Evolutionary conservation across 257 asterid species (phyloP), one percentile per base, ranked within the genome.

Genomic region (Perilla frutescens): DNA sequence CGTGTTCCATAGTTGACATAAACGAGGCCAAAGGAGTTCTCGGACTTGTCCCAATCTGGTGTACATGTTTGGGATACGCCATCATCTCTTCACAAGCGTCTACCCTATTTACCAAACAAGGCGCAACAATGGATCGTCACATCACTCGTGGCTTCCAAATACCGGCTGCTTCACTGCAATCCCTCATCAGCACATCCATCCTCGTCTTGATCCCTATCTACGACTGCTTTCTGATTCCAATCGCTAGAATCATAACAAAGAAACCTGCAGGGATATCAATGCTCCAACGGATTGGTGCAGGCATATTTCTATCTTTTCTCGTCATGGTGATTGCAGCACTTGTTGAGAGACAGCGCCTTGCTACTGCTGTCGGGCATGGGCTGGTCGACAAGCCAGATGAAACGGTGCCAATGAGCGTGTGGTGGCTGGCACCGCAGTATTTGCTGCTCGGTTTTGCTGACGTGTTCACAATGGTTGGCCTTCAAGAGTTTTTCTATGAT

Each of bases 371-470:
- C 1, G 80, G 77, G 49, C 55, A 80, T 20, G 85, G 88, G 5
- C 57, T 82, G 26, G 60, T 79, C 6, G 82, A 82, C 29, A 43
- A 55, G 62, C 89, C 93, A 0, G 55, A 69, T 3, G 85, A 72
- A 45, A 76, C 71, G 1, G 73, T 85, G 15, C 90, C 89, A 2
- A 81, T 88, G 91, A 82, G 79, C 53, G 78, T 85, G 50, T 77
- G 86, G 81, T 88, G 91, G 94, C 14, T 88, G 40, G 77, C 85
- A 4, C 94, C 87, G 1, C 90, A 87, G 13, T 80, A 84, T 41
- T 5, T 85, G 34, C 50, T 87, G 1, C 75, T 69, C 6, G 91
- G 93, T 20, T 13, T 81, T 11, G 77, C 89, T 3, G 89, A 87
- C 8, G 80, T 76, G 3, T 85, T 87, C 73, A 20, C 26, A 20